These are phyloP conservation scores for Purshia tridentata DNA, from an alignment of 306 rosid species.

Conservation along the genomic window DNA sequence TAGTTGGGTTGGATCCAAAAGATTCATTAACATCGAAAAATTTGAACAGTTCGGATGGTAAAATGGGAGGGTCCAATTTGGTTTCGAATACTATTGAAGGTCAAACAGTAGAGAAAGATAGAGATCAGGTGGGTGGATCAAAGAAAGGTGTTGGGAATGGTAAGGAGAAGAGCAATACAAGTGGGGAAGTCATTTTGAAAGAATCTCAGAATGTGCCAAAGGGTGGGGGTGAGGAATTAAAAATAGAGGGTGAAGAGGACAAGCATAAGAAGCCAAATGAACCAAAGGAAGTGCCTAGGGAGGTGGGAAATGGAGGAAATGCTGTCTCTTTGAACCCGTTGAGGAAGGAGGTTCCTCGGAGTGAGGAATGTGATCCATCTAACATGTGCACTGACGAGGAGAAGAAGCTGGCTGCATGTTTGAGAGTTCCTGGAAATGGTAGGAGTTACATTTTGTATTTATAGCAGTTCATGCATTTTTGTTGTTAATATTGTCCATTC, in stretches of 20 bases:
- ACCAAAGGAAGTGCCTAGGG: constrained; percentile 22
- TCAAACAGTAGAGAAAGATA: constrained; percentile 18
- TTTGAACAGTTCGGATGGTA: constrained; percentile 13
- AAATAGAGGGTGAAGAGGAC: constrained; percentile 14
- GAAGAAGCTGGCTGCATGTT: constrained; percentile 43
- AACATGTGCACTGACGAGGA: constrained; percentile 38
- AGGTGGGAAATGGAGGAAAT: constrained; percentile 23
- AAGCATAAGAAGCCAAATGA: constrained; percentile 20
- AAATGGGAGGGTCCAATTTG: neutral
- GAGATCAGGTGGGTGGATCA: constrained; percentile 21
- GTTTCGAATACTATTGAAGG: constrained; percentile 12
- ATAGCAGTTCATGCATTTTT: neutral
- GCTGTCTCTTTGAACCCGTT: constrained; percentile 2
- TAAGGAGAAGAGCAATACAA: constrained; percentile 23
- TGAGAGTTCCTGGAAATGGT: constrained; percentile 58
- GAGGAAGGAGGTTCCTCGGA: constrained; percentile 27
- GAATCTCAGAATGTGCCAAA: constrained; percentile 15
- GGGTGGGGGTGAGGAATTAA: constrained; percentile 10
- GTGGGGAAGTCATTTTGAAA: constrained; percentile 9
- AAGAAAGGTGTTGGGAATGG: constrained; percentile 13
- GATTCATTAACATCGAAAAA: neutral
- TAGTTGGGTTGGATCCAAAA: constrained; percentile 14
- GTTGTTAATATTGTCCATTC: neutral
- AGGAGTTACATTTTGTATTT: constrained; percentile 9
- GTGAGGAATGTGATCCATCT: constrained; percentile 48